These are phyloP conservation scores for Pleurotus sapidus DNA, from an alignment of 768 basidiomycete genomes.

Conservation along the genomic window DNA sequence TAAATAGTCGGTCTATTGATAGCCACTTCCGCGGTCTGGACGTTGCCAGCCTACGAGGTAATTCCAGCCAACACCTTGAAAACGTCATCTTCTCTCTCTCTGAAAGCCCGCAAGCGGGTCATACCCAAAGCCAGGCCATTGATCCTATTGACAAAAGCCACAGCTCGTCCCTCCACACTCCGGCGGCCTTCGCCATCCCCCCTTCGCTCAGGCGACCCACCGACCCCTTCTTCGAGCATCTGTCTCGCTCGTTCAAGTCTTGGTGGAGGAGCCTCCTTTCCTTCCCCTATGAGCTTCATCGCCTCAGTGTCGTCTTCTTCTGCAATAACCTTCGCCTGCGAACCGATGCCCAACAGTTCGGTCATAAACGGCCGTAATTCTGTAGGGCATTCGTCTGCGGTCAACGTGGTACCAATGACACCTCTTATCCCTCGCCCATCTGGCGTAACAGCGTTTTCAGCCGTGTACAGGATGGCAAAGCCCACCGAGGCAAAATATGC, in stretches of 20 bases:
- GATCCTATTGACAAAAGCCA: constrained; percentile 74
- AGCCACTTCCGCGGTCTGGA: too few relatives aligned
- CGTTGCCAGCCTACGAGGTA: constrained; percentile 18
- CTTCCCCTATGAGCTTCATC: constrained; percentile 35
- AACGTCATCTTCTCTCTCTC: constrained; percentile 65
- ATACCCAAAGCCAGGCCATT: constrained; percentile 72
- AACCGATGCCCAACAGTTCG: constrained; percentile 57
- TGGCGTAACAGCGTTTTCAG: constrained; percentile 44
- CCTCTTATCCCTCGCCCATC: constrained; percentile 51
- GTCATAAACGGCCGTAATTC: constrained; percentile 68
- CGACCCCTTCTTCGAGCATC: constrained; percentile 62
- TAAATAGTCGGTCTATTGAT: too few relatives aligned
- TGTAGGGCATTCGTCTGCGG: constrained; percentile 57
- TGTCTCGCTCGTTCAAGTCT: constrained; percentile 55
- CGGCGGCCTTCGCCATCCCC: constrained; percentile 31
- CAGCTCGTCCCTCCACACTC: constrained; percentile 62
- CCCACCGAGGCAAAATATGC: constrained; percentile 81
- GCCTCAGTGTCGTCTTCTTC: constrained; percentile 54
- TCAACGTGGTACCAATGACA: constrained; percentile 55
- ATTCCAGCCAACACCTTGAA: constrained; percentile 64
- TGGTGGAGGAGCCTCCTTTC: constrained; percentile 33
- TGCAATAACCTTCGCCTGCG: constrained; percentile 43
- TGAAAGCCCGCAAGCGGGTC: constrained; percentile 69
- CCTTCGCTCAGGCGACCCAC: constrained; percentile 27
- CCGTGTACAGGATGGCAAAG: constrained; percentile 67